Conservation (phyloP, 306 rosid species). For the Rosa chinensis region DNA sequence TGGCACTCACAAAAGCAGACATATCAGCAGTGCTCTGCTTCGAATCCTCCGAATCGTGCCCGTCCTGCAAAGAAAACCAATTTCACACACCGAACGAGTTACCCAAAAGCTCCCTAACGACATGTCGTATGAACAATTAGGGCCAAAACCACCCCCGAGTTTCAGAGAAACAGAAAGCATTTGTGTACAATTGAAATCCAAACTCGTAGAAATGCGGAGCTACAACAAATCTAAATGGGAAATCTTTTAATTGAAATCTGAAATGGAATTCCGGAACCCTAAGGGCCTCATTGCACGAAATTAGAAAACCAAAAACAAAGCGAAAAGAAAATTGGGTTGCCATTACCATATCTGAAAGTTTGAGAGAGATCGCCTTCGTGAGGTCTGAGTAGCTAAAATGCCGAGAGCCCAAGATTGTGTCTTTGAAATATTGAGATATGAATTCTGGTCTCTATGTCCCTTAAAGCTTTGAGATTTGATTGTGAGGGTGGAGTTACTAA, state of each 20-base stretch:
- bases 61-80: constrained; percentile 52
- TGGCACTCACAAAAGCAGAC: constrained; percentile 86
- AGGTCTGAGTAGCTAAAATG: neutral
- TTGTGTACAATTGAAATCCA: neutral
- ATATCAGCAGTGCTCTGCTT: constrained; percentile 93
- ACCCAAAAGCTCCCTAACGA: neutral
- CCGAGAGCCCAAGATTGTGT: neutral
- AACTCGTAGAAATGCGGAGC: neutral
- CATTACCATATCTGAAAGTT: constrained; percentile 12
- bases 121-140: neutral
- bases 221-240: neutral
- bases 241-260: constrained; percentile 7
- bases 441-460: neutral
- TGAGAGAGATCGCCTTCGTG: neutral
- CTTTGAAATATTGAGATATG: neutral
- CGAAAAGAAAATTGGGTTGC: neutral
- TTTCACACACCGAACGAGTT: too few relatives aligned
- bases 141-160: neutral
- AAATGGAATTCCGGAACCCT: constrained; percentile 39
- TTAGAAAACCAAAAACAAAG: neutral
- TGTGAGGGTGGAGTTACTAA: neutral
- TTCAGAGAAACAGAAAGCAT: constrained; percentile 7
- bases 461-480: neutral
- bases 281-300: constrained; percentile 14
- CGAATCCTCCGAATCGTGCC: constrained; percentile 70